Base-by-base conservation (phyloP, 1,139 yeast genomes). In the Scheffersomyces segobiensis region DNA sequence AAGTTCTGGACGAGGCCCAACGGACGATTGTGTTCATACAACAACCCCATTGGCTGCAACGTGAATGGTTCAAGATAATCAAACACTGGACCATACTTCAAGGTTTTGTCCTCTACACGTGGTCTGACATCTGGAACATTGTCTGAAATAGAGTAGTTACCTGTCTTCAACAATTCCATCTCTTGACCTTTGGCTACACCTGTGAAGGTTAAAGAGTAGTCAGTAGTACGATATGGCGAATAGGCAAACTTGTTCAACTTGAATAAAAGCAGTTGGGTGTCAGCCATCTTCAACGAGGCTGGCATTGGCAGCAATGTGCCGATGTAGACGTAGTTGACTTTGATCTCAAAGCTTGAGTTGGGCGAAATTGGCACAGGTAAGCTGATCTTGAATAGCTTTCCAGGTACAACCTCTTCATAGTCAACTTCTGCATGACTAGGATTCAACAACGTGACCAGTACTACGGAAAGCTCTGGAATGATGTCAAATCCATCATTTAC, bases 331-430 rank as follows among this genome's bases (percentile, higher is more conserved):
- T 82, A 76, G 47, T 85, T 83, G n/a, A 89, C 73, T 52, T 78
- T 75, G 57, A 95, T 66, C 50, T 80, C 77, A 53, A 81, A 70
- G 53, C 76, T 74, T 19, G 87, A 80, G 50, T 86, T 85, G 24
- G 96, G 91, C 6, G 88, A 83, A 59, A 93, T 74, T 48, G 96
- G 90, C 56, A 78, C 78, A 20, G 93, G 90, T 47, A 90, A 73
- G n/a, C 64, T 66, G 46, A 92, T 68, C 60, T 77, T 75, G 61
- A 68, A 75, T 56, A 77, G 64, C 52, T 74, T 73, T 26, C 72
- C 68, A 20, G 69, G 67, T 20, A 61, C 63, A 39, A 72, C 75
- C 69, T 65, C 70, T 18, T 73, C 69, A 18, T 73, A 71, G 8
- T 73, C 80, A 52, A 78, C 54, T 17, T 73, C 65, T 57, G 72